These are phyloP conservation scores for Rhododendron ferrugineum DNA, from an alignment of 148 eudicot species.

Conservation along the genomic window DNA sequence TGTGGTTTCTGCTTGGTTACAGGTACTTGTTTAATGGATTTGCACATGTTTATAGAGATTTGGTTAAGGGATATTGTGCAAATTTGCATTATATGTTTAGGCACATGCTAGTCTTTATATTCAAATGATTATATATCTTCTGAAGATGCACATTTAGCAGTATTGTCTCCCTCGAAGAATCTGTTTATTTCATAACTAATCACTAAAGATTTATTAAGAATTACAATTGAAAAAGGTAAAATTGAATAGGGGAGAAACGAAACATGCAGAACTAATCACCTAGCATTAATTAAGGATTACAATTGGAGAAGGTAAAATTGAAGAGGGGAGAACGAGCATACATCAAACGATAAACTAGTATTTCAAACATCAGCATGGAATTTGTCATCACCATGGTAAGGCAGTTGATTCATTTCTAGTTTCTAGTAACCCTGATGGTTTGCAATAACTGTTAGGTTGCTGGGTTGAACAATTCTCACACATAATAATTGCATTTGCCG, in stretches of 20 bases:
- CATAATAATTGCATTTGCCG: too few relatives aligned
- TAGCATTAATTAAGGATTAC: background rate
- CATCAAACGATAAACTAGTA: background rate
- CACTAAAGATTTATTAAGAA: background rate
- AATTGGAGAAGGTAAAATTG: background rate
- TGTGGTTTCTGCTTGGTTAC: background rate
- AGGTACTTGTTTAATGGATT: background rate
- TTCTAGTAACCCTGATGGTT: too few relatives aligned
- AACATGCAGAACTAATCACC: too few relatives aligned
- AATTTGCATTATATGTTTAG: background rate
- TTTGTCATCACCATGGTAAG: background rate
- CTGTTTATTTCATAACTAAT: background rate
- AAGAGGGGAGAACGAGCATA: background rate
- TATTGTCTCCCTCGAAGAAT: too few relatives aligned
- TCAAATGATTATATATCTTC: background rate
- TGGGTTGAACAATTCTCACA: too few relatives aligned
- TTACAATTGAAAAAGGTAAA: background rate
- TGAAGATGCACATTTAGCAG: background rate
- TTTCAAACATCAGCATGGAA: background rate
- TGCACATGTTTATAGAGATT: background rate
- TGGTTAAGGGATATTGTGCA: background rate
- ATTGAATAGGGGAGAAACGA: background rate
- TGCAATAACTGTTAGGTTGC: too few relatives aligned
- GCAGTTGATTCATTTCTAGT: too few relatives aligned
- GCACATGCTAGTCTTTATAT: background rate